These are phyloP conservation scores for Phytophthora sojae DNA, from an alignment of 352 stramenopile genomes.

Conservation along the genomic window DNA sequence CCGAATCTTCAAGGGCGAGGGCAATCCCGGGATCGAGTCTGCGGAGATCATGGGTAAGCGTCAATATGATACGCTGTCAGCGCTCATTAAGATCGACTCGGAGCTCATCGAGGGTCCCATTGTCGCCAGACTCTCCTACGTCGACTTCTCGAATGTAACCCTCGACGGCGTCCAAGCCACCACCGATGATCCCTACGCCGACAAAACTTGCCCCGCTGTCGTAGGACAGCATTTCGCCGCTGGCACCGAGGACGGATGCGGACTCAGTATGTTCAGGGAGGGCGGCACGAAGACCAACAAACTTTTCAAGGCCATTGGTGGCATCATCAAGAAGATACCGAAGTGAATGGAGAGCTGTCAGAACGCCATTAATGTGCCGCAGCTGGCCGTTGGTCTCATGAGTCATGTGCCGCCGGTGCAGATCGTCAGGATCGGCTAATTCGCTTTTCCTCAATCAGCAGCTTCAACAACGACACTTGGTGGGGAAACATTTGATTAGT, in stretches of 20 bases:
- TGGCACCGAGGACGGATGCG: conserved; percentile 56
- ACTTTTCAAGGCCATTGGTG: conserved; percentile 32
- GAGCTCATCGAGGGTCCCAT: conserved; percentile 39
- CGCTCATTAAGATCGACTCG: conserved; percentile 32
- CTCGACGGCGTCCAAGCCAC: conserved; percentile 36
- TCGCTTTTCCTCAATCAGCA: too few species aligned
- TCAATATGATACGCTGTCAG: conserved; percentile 31
- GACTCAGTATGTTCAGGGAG: conserved; percentile 40
- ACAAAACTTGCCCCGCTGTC: conserved; percentile 52
- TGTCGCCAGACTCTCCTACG: conserved; percentile 46
- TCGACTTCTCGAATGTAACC: conserved; percentile 56
- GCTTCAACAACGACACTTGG: too few species aligned
- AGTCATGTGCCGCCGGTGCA: conserved; percentile 47
- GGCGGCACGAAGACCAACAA: conserved; percentile 43
- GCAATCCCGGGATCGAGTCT: conserved; percentile 41
- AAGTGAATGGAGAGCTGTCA: conserved; percentile 50
- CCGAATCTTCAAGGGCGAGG: conserved; percentile 52
- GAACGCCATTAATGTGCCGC: conserved; percentile 41
- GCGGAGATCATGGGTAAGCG: too few species aligned
- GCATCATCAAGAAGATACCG: conserved; percentile 35
- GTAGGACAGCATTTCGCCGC: conserved; percentile 60
- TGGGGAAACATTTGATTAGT: too few species aligned
- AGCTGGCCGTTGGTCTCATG: conserved; percentile 45
- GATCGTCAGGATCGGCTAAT: conserved; percentile 12
- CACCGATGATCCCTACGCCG: conserved; percentile 32